Evolutionary conservation across 805 yeast species (phyloP).

Genomic region (Ogataea allantospora): DNA sequence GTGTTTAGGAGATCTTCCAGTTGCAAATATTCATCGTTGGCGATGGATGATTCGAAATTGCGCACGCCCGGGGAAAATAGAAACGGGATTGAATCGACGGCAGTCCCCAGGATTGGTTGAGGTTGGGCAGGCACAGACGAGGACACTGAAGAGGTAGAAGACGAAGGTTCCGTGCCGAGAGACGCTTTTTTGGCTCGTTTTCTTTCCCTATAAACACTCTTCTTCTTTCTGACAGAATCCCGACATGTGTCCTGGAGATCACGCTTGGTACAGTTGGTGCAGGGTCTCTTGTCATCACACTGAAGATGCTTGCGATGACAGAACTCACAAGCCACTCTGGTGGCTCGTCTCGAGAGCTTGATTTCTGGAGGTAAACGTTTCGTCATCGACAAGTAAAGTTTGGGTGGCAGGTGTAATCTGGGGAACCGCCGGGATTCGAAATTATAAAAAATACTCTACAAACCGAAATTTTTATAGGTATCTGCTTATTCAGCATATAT

Average conservation of each 20-base stretch:
- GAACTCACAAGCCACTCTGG: slow-evolving; percentile 66
- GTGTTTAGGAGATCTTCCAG: slow-evolving; percentile 39
- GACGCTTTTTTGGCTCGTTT: background rate
- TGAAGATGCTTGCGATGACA: slow-evolving; percentile 75
- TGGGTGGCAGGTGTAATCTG: slow-evolving; percentile 13
- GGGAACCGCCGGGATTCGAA: slow-evolving; percentile 9
- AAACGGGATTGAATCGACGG: slow-evolving; percentile 2
- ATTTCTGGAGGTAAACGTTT: slow-evolving; percentile 54
- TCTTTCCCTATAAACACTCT: slow-evolving; percentile 9
- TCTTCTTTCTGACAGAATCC: slow-evolving; percentile 54
- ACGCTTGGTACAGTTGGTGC: slow-evolving; percentile 66
- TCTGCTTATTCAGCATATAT: slow-evolving; percentile 4
- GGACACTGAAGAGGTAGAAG: background rate
- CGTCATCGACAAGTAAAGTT: slow-evolving; percentile 45
- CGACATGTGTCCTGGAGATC: slow-evolving; percentile 51
- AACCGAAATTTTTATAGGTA: no score
- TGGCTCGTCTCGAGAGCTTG: slow-evolving; percentile 57
- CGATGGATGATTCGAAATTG: slow-evolving; percentile 34
- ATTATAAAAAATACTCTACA: background rate
- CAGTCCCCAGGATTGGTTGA: background rate
- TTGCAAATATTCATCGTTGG: slow-evolving; percentile 42
- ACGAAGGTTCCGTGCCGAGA: background rate
- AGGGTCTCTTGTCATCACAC: slow-evolving; percentile 68
- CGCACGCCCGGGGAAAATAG: slow-evolving; percentile 20
- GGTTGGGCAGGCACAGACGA: background rate